Evolutionary conservation across 768 basidiomycete genomes (phyloP).

Genomic region (Rhodotorula taiwanensis): DNA sequence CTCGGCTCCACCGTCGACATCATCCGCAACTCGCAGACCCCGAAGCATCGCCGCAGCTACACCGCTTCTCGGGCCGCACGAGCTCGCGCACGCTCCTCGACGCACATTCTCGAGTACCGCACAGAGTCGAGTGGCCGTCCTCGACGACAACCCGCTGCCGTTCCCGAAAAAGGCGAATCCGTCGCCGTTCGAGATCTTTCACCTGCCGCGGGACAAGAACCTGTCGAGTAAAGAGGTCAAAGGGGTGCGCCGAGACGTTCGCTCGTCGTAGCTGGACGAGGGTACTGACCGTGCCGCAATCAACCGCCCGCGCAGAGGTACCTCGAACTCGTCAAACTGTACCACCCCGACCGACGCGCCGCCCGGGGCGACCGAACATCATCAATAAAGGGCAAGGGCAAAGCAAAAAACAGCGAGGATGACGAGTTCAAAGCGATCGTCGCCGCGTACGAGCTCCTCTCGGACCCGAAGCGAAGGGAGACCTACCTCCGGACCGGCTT

Average conservation of each 20-base stretch:
- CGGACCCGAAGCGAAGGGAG: constrained; percentile 8
- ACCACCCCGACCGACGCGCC: constrained; percentile 27
- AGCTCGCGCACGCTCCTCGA: neutral
- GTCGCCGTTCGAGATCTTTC: constrained; percentile 33
- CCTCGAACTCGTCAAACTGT: constrained; percentile 23
- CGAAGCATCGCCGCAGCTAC: neutral
- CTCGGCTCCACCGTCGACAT: too few relatives aligned
- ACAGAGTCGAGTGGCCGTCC: neutral
- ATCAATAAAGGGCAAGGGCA: neutral
- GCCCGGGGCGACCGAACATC: neutral
- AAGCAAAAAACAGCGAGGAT: constrained; percentile 8
- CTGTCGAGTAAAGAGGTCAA: neutral
- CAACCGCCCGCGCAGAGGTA: constrained; percentile 4
- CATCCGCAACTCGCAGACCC: neutral
- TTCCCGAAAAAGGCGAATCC: constrained; percentile 20
- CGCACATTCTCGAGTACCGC: neutral
- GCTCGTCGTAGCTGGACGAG: neutral
- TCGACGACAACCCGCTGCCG: constrained; percentile 5
- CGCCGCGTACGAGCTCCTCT: constrained; percentile 27
- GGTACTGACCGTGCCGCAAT: neutral
- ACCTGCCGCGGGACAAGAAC: constrained; percentile 5
- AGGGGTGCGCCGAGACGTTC: neutral
- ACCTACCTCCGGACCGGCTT: constrained; percentile 15
- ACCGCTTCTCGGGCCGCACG: neutral
- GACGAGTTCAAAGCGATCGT: constrained; percentile 24